Base-by-base conservation (phyloP, 208 protist species). In the Leptomonas pyrrhocoris region DNA sequence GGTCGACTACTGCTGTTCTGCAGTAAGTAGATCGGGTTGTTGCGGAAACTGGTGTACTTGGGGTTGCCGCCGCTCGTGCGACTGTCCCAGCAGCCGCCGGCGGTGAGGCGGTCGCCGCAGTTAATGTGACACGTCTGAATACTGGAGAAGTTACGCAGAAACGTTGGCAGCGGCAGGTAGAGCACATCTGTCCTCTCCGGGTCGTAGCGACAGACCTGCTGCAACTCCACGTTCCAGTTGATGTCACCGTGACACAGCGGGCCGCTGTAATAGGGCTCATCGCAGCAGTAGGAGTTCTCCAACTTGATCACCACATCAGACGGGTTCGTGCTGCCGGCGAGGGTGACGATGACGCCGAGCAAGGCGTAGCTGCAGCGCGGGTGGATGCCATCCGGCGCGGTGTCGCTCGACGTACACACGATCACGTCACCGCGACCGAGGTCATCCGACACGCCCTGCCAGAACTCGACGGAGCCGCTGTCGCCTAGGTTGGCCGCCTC, bases 1-100 rank as follows among this genome's bases (percentile, higher is more conserved):
- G 88, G 64, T 9, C 89, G 84, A 5, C 81, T 85, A 66, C 85
- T 74, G 65, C 84, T 93, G 76, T 96, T 96, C 74, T 96, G 86
- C 49, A 96, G 67, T 18, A 93, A 30, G 73, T 83, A 96, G 66
- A 96, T 94, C 2, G 92, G 88, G 73, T 96, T 96, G 74, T 89
- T 92, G 43, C 91, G 88, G 79, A 94, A 96, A 58, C 66, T 84
- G 4, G 91, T 93, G 61, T 85, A 88, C 74, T 86, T 92, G 45
- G 91, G 81, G 66, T 89, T 93, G 51, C 91, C 91, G 21, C 91
- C 91, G 28, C 62, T 62, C 1, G 86, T 93, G 58, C 82, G 71
- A 30, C 60, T 43, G 53, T 85, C 79, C 91, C 91, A 96, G 62
- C 61, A 60, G 12, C 88, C 87, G 0, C 63, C 60, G 36, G 79